A percentile compares a stretch with the other conserved stretches of the same genome.
Evolutionary conservation across 202 grass and related monocot genomes (phyloP).

Genomic region (Carex arenaria): DNA sequence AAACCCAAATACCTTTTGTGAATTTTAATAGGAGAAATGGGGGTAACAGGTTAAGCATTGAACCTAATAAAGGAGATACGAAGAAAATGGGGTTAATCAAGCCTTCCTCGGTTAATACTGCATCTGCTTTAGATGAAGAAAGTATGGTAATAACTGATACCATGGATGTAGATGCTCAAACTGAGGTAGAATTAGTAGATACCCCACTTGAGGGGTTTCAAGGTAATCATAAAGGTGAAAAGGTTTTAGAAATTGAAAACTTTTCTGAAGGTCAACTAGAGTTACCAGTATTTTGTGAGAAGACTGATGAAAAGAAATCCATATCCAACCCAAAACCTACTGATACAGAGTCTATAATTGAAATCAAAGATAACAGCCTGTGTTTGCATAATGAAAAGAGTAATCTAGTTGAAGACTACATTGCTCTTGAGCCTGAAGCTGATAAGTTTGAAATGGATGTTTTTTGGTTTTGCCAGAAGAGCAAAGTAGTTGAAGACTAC

Average conservation of each 20-base stretch:
- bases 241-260: neutral
- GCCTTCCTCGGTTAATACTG: constrained; percentile 32
- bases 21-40: constrained; percentile 56
- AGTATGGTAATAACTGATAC: neutral
- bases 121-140: neutral
- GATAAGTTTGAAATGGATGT: neutral
- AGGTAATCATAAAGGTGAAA: neutral
- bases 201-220: neutral
- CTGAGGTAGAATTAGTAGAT: no score
- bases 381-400: neutral
- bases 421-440: neutral
- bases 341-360: neutral
- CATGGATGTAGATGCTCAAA: neutral
- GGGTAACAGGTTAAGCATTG: constrained; percentile 16
- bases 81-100: constrained; percentile 71
- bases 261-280: neutral
- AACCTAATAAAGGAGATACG: constrained; percentile 13
- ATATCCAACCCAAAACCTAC: neutral
- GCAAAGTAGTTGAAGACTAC: neutral
- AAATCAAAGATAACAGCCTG: neutral
- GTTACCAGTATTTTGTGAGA: neutral
- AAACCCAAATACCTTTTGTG: constrained; percentile 35
- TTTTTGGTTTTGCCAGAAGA: neutral
- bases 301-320: neutral
- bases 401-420: neutral